Evolutionary conservation across 2,329 filamentous ascomycete species (phyloP), one percentile per base, ranked within the genome.

Genomic region (Hirsutella thompsonii): DNA sequence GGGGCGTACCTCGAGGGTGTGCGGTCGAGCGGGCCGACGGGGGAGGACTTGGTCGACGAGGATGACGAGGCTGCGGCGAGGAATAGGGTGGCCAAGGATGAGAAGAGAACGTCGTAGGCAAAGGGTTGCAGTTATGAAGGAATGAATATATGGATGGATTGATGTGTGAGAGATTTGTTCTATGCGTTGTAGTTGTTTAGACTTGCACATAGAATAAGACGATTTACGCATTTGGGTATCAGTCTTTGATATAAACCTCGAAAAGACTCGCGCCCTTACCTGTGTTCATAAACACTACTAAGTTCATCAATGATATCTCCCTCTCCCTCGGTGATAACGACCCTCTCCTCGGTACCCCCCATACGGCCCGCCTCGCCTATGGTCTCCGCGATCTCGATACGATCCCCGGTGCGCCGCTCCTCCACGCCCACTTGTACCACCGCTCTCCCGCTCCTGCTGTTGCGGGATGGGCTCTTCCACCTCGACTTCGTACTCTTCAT

Each of bases 401-500:
- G 19, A n/a, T 4, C 51, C 58, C 18, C 55, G 54, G 23, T 58
- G 57, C 6, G 53, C 55, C 41, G 55, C 49, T 10, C 58, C 46
- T 2, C 50, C 48, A 9, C 50, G 39, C 2, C 46, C 40, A 5
- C 50, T 45, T 13, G 44, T 41, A 9, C 47, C 40, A 5, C 48
- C 45, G 23, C 39, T 38, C 10, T 14, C 37, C 32, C 21, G 41
- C 18, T 51, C 50, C n/a, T 38, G 51, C 20, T 53, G 56, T 26
- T 52, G 47, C 18, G 59, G 59, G 14, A 76, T 61, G 1, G 59
- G 56, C 50, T 84, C 79, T 49, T 94, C 86, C 20, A 88, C 76
- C 54, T 93, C 86, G 34, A 84, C 68, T 54, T 83, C 79, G 52
- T 81, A 79, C 55, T 88, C 83, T 49, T 88, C 83, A 52, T 76